Percentiles rank a stretch among this genome's conserved stretches.
These are phyloP conservation scores for Rhynchospora tenuis DNA, from an alignment of 176 grass and related monocot genomes.

Conservation along the genomic window DNA sequence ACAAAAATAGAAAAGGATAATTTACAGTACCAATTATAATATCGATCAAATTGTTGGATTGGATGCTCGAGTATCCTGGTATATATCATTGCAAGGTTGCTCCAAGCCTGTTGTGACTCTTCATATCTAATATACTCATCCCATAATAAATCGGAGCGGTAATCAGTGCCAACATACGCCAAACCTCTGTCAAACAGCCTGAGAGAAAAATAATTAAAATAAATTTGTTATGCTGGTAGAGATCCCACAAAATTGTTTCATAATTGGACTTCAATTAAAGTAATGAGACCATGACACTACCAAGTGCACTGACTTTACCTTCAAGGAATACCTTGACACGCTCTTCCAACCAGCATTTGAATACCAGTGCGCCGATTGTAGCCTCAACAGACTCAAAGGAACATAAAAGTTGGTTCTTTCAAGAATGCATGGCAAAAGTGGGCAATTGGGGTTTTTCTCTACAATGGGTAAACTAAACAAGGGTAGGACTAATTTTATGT, in stretches of 20 bases:
- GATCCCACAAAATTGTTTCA: conserved; percentile 14
- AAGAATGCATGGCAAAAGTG: not conserved
- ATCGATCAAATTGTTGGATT: conserved; percentile 94
- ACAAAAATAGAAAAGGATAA: not conserved
- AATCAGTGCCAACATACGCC: conserved; percentile 98
- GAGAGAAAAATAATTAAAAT: conserved; percentile 15
- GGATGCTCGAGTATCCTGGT: conserved; percentile 90
- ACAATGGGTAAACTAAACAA: conserved; percentile 13
- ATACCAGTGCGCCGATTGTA: conserved; percentile 27
- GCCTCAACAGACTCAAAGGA: conserved; percentile 23
- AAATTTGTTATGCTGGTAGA: conserved; percentile 14
- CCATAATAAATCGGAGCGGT: conserved; percentile 79
- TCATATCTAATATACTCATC: conserved; percentile 99
- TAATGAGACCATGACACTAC: not conserved
- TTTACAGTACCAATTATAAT: conserved; percentile 74
- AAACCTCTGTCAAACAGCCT: conserved; percentile 93
- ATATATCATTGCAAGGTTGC: conserved; percentile 81
- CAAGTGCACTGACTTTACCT: conserved; percentile 28
- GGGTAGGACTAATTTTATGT: conserved; percentile 19
- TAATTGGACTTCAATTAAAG: conserved; percentile 10
- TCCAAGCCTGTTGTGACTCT: conserved; percentile 96
- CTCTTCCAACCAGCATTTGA: conserved; percentile 27
- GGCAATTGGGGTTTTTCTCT: not conserved
- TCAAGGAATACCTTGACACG: conserved; percentile 12
- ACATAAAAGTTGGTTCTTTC: conserved; percentile 6